phyloP scores from a whole-genome alignment of 306 rosid genomes.

The Abrus pulchellus region DNA sequence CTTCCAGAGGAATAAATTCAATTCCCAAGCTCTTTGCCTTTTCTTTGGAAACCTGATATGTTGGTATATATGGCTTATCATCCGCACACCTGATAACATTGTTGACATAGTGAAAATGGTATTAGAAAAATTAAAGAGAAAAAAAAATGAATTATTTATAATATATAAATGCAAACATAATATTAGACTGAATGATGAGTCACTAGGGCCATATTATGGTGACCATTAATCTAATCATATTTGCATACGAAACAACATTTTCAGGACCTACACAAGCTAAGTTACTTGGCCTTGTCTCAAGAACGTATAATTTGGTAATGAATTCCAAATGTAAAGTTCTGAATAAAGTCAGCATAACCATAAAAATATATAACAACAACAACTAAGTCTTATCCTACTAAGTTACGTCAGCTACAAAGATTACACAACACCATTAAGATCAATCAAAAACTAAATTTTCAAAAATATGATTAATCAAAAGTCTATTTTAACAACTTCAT shows the following conservation, averaged over 20 bases:
- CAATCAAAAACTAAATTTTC: too few relatives aligned
- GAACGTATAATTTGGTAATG: not conserved
- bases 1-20: conserved; percentile 68
- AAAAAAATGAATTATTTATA: conserved; percentile 5
- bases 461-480: too few relatives aligned
- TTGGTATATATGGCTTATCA: conserved; percentile 61
- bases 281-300: not conserved
- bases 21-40: conserved; percentile 76
- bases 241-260: conserved; percentile 17
- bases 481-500: too few relatives aligned
- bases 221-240: not conserved
- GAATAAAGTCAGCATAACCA: not conserved
- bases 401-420: too few relatives aligned
- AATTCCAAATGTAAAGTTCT: conserved; percentile 3
- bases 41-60: conserved; percentile 70
- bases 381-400: too few relatives aligned
- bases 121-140: conserved; percentile 4
- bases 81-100: conserved; percentile 68
- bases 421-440: too few relatives aligned
- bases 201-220: not conserved
- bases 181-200: not conserved
- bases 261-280: not conserved
- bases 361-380: not conserved
- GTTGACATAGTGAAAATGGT: conserved; percentile 13
- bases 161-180: not conserved